phyloP scores from a whole-genome alignment of 495 filamentous ascomycete species.

The Lichenothelia convexa region DNA sequence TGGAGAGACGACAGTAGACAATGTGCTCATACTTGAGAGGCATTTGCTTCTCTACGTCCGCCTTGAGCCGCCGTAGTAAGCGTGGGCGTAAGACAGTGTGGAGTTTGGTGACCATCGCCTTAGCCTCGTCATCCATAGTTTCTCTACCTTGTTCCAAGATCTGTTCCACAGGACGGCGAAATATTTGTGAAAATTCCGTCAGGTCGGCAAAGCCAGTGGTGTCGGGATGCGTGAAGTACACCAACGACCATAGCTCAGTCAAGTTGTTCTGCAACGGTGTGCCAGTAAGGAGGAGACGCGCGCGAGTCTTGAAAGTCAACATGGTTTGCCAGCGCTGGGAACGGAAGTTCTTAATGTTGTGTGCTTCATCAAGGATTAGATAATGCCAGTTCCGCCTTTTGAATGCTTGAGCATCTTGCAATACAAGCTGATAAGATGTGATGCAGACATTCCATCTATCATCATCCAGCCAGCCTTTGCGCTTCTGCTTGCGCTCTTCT shows the following conservation, averaged over 20 bases:
- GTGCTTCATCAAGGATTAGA: slow-evolving; percentile 95
- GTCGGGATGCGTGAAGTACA: slow-evolving; percentile 89
- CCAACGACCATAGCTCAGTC: slow-evolving; percentile 87
- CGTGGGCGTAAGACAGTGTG: slow-evolving; percentile 88
- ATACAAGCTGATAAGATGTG: slow-evolving; percentile 89
- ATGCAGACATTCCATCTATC: slow-evolving; percentile 93
- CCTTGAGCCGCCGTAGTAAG: slow-evolving; percentile 79
- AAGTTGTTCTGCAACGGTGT: slow-evolving; percentile 96
- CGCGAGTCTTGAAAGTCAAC: slow-evolving; percentile 73
- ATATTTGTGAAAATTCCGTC: slow-evolving; percentile 83
- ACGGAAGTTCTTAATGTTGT: slow-evolving; percentile 99
- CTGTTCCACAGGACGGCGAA: slow-evolving; percentile 79
- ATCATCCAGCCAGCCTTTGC: slow-evolving; percentile 76
- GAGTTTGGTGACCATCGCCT: slow-evolving; percentile 71
- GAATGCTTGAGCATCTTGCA: slow-evolving; percentile 85
- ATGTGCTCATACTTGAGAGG: slow-evolving; percentile 95
- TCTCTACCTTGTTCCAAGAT: slow-evolving; percentile 89
- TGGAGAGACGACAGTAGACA: slow-evolving; percentile 83
- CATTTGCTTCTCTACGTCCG: slow-evolving; percentile 99
- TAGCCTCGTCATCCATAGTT: slow-evolving; percentile 81
- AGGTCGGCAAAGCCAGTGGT: slow-evolving; percentile 72
- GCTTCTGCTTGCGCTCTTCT: slow-evolving; percentile 80
- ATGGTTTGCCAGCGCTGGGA: slow-evolving; percentile 92
- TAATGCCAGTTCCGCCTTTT: slow-evolving; percentile 92
- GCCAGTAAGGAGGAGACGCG: slow-evolving; percentile 77